phyloP scores from a whole-genome alignment of 73 alveolate species.

The Paraurostyla sp. region DNA sequence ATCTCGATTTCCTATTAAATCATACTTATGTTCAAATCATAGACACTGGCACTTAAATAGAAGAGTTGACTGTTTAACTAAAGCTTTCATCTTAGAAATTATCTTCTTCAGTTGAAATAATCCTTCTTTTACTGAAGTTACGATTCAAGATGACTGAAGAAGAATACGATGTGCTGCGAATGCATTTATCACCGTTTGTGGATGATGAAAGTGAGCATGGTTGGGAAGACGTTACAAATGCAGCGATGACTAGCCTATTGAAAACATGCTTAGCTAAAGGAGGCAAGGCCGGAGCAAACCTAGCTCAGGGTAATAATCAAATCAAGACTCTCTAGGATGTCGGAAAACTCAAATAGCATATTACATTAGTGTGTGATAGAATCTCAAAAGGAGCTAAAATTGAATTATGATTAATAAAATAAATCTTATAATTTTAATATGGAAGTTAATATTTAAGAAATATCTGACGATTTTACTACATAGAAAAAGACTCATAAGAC shows the following conservation, averaged over 20 bases:
- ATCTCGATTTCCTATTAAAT: conserved; percentile 80
- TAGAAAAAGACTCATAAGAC: no score
- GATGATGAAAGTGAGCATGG: conserved; percentile 81
- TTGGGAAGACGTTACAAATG: conserved; percentile 82
- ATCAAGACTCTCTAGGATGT: conserved; percentile 62
- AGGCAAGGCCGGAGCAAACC: conserved; percentile 37
- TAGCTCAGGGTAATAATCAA: conserved; percentile 3
- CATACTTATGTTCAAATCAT: conserved; percentile 81
- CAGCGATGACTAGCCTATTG: conserved; percentile 79
- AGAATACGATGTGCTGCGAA: conserved; percentile 63
- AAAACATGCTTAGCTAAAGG: conserved; percentile 75
- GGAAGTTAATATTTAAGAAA: no score
- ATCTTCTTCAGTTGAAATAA: conserved; percentile 75
- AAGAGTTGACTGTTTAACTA: conserved; percentile 61
- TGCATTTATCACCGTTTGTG: conserved; percentile 73
- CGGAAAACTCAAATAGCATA: conserved; percentile 75
- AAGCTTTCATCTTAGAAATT: conserved; percentile 68
- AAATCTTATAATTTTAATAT: background rate
- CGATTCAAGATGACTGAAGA: conserved; percentile 77
- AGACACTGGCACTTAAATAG: conserved; percentile 72
- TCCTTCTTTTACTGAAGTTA: conserved; percentile 71
- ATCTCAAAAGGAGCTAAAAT: conserved; percentile 76
- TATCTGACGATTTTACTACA: no score
- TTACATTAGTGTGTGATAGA: conserved; percentile 81
- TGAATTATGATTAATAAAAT: background rate